Base-by-base conservation (phyloP, 371 early-diverging fungal genomes). In the Mucor mucedo region DNA sequence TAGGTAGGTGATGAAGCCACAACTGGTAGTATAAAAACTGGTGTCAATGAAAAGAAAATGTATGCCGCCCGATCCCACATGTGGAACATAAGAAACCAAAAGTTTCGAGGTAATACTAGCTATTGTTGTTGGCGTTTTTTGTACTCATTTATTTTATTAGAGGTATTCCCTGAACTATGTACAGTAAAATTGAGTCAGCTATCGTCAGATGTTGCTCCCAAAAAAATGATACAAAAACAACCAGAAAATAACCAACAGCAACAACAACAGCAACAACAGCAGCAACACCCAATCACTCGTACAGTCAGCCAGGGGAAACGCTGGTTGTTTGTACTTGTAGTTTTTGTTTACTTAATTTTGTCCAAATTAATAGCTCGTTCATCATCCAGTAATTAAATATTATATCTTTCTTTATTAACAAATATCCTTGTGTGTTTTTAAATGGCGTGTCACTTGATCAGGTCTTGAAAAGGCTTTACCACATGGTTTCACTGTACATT, bases 1-100 rank as follows among this genome's bases (percentile, higher is more conserved):
- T 52, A 63, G 64, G 64, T 69, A 0, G 58, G 65, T 11, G 94
- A 96, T 55, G 94, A 94, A 61, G 86, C 89, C 4, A 96, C 97
- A 1, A 95, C 97, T 0, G 98, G 98, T 40, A 93, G 95, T 62
- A 90, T 97, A 57, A 86, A 85, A 38, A 91, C 94, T 9, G 84
- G 94, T 1, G 68, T 75, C 42, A 79, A 84, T 13, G 95, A 95
- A 70, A 93, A 94, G 72, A 85, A 84, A 54, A 63, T 85, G 54
- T 83, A 90, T 59, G 94, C 97, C 1, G 77, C 80, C 40, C 82
- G 88, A 62, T 94, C 94, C n/a, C 92, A 93, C 65, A 72, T 70
- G 48, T 89, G 84, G 78, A 98, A 98, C 66, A 58, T 91, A 47
- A 75, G 71, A 28, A 91, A 89, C 65, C 73, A 77, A 28, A 84